Evolutionary conservation across 2,329 filamentous ascomycete species (phyloP).

Genomic region (Aspergillus flavus): DNA sequence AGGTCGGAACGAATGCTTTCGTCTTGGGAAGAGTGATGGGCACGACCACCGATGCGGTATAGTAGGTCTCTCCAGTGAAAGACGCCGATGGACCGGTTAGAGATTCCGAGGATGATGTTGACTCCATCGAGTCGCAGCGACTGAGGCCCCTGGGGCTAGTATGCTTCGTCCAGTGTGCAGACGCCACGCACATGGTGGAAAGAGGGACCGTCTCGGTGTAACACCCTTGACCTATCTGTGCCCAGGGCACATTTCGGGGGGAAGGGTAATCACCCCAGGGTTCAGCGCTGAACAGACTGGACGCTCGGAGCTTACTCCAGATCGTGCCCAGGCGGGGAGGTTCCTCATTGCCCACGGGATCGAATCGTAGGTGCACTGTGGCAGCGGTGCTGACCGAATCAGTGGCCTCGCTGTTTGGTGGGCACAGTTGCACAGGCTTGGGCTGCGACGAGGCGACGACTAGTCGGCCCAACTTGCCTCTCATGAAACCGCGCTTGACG

Average conservation of each 20-base stretch:
- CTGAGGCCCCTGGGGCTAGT: constrained; percentile 30
- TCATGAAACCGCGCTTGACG: constrained; percentile 63
- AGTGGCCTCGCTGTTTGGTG: constrained; percentile 37
- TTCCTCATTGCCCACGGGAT: constrained; percentile 54
- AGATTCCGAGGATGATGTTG: constrained; percentile 32
- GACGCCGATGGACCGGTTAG: constrained; percentile 37
- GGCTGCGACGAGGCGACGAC: constrained; percentile 62
- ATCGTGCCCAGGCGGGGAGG: constrained; percentile 59
- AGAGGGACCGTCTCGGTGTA: constrained; percentile 58
- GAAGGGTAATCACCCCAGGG: constrained; percentile 55
- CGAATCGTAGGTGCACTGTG: constrained; percentile 62
- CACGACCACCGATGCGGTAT: constrained; percentile 64
- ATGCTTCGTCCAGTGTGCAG: constrained; percentile 60
- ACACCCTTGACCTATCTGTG: constrained; percentile 50
- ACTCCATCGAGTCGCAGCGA: constrained; percentile 32
- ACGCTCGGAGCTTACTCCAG: constrained; percentile 58
- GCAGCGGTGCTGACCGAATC: constrained; percentile 56
- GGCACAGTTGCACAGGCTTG: constrained; percentile 55
- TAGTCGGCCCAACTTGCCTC: constrained; percentile 59
- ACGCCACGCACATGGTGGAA: constrained; percentile 58
- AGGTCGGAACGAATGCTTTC: constrained; percentile 68
- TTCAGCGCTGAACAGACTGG: constrained; percentile 58
- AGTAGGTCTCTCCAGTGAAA: constrained; percentile 55
- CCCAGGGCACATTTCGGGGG: constrained; percentile 43
- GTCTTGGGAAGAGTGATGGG: constrained; percentile 63